phyloP scores from a whole-genome alignment of 352 stramenopile species.

The Halophytophthora batemanensis region DNA sequence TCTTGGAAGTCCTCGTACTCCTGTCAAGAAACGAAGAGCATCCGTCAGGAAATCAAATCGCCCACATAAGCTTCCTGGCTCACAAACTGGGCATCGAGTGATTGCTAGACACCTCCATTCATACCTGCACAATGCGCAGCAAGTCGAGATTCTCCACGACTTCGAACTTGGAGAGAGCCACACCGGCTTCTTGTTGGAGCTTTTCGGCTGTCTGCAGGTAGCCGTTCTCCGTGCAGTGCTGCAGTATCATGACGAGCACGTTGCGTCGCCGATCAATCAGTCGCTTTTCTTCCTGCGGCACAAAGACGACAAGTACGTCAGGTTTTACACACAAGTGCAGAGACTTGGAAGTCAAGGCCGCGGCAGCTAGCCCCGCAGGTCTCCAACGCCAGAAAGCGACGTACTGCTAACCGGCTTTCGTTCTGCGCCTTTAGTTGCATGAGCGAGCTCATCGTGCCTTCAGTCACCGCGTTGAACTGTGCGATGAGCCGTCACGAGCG shows the following conservation, averaged over 20 bases:
- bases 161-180: slow-evolving; percentile 87
- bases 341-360: not conserved
- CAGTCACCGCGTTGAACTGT: not conserved
- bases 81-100: no score
- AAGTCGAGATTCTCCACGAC: slow-evolving; percentile 93
- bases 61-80: no score
- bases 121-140: slow-evolving; percentile 73
- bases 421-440: slow-evolving; percentile 84
- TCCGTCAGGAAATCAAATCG: not conserved
- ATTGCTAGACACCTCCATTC: not conserved
- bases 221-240: slow-evolving; percentile 84
- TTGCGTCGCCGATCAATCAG: slow-evolving; percentile 84
- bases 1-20: slow-evolving; percentile 92
- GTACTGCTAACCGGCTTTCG: slow-evolving; percentile 68
- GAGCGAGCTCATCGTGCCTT: slow-evolving; percentile 64
- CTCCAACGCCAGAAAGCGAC: no score
- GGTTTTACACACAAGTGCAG: not conserved
- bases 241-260: slow-evolving; percentile 81
- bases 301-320: not conserved
- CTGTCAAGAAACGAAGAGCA: slow-evolving; percentile 22
- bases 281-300: slow-evolving; percentile 77
- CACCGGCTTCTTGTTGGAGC: slow-evolving; percentile 82
- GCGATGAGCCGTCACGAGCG: slow-evolving; percentile 6
- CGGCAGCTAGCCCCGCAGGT: no score
- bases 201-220: slow-evolving; percentile 85